Conservation (phyloP, 257 asterid genomes). For the Scutellaria minor region DNA sequence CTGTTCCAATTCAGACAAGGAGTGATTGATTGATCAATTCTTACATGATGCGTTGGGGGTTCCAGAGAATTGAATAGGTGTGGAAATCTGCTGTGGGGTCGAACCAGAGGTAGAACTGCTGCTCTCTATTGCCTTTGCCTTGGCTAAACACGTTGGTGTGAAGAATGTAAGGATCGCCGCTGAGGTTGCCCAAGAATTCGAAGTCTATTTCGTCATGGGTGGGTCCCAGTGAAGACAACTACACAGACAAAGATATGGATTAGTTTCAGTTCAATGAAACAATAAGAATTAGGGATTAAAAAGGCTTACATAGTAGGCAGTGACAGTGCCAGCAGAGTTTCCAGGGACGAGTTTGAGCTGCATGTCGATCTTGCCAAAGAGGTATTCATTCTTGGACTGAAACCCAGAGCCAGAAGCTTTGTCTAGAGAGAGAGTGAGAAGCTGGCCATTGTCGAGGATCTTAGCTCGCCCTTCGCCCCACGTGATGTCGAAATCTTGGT, state of each 20-base stretch:
- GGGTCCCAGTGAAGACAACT: constrained; percentile 55
- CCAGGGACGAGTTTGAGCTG: constrained; percentile 55
- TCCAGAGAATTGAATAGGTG: constrained; percentile 56
- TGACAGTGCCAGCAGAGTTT: constrained; percentile 57
- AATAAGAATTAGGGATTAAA: too few relatives aligned
- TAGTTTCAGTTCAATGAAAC: not conserved
- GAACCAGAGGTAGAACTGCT: constrained; percentile 58
- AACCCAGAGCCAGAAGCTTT: constrained; percentile 48
- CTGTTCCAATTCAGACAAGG: too few relatives aligned
- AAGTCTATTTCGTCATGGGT: constrained; percentile 56
- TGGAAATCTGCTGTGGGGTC: constrained; percentile 58
- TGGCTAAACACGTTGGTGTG: constrained; percentile 54
- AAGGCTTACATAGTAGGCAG: constrained; percentile 46
- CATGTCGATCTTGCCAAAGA: constrained; percentile 49
- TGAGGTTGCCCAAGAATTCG: constrained; percentile 55
- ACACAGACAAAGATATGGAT: not conserved
- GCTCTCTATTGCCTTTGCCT: constrained; percentile 54
- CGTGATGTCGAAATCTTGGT: constrained; percentile 44
- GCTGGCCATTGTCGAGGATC: constrained; percentile 43
- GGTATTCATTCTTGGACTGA: constrained; percentile 46
- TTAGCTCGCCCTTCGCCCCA: constrained; percentile 51
- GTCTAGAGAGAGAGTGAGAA: constrained; percentile 46
- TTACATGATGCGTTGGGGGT: constrained; percentile 54
- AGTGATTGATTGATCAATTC: not conserved
- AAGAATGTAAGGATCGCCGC: constrained; percentile 52